A percentile compares a stretch with the other conserved stretches of the same genome.
Evolutionary conservation across 768 basidiomycete species (phyloP).

Genomic region (Leccinum rimulosum): DNA sequence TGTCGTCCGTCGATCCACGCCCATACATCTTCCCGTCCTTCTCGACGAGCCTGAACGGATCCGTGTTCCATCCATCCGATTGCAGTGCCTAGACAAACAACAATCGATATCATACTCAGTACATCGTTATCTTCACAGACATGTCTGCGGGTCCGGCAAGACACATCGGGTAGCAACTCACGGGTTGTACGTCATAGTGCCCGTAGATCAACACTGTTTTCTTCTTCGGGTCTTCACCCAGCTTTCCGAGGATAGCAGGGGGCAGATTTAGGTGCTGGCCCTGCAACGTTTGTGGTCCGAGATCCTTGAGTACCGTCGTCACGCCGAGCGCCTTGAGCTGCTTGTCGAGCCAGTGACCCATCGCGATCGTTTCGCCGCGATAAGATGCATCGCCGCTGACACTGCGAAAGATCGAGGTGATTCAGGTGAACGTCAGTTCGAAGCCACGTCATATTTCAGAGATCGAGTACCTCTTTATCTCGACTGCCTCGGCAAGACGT

Average conservation of each 20-base stretch:
- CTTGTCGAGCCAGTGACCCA: conserved; percentile 79
- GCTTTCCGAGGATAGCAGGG: conserved; percentile 75
- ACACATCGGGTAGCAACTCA: conserved; percentile 22
- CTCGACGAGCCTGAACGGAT: conserved; percentile 73
- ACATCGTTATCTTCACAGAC: neutral
- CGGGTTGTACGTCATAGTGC: conserved; percentile 95
- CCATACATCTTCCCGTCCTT: conserved; percentile 68
- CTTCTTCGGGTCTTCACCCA: conserved; percentile 85
- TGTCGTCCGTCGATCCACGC: conserved; percentile 91
- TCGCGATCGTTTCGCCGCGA: conserved; percentile 75
- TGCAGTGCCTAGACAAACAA: conserved; percentile 35
- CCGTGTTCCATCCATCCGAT: conserved; percentile 84
- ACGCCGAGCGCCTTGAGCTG: conserved; percentile 80
- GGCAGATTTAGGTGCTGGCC: conserved; percentile 75
- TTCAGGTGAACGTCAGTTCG: neutral
- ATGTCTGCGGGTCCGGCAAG: neutral
- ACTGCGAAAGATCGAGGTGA: conserved; percentile 34
- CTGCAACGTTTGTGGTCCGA: conserved; percentile 74
- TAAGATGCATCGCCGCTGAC: conserved; percentile 69
- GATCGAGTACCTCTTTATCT: conserved; percentile 66
- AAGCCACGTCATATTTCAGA: neutral
- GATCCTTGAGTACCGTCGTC: conserved; percentile 66
- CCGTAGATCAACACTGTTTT: conserved; percentile 94
- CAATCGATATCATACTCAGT: neutral
- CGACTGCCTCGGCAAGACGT: conserved; percentile 76